Conservation (phyloP, 2,329 filamentous ascomycete species). For the Epichloe aotearoae region DNA sequence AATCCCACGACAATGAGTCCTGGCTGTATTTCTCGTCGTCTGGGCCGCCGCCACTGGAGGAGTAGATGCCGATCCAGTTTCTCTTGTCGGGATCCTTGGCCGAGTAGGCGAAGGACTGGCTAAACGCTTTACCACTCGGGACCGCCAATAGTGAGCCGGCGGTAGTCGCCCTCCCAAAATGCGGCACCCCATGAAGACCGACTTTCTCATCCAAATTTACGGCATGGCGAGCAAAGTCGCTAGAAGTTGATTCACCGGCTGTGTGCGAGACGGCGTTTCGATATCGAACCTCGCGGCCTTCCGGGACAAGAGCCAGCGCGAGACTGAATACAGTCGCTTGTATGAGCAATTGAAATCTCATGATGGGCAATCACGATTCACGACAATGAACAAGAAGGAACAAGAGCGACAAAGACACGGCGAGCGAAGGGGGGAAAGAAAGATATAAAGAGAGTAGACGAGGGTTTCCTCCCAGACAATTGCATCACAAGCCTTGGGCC, state of each 20-base stretch:
- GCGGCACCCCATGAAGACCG: not conserved
- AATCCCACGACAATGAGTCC: constrained; percentile 19
- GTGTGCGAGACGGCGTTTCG: not conserved
- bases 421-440: not conserved
- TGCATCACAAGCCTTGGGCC: not conserved
- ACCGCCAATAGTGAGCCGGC: constrained; percentile 1
- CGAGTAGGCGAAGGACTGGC: constrained; percentile 15
- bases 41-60: constrained; percentile 17
- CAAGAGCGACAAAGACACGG: not conserved
- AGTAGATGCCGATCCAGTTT: constrained; percentile 27
- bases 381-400: not conserved
- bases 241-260: not conserved
- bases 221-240: not conserved
- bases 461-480: not conserved
- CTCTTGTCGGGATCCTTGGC: constrained; percentile 12
- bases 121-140: not conserved
- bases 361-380: not conserved
- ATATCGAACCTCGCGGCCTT: not conserved
- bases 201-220: not conserved
- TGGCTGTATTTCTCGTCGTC: constrained; percentile 14
- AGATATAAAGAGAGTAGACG: not conserved
- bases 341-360: constrained; percentile 2
- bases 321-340: constrained; percentile 1
- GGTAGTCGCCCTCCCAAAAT: not conserved
- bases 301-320: not conserved